Percentiles rank a stretch among this genome's conserved stretches.
Evolutionary conservation across 768 basidiomycete genomes (phyloP).

Genomic region (Lactifluus hygrophoroides): DNA sequence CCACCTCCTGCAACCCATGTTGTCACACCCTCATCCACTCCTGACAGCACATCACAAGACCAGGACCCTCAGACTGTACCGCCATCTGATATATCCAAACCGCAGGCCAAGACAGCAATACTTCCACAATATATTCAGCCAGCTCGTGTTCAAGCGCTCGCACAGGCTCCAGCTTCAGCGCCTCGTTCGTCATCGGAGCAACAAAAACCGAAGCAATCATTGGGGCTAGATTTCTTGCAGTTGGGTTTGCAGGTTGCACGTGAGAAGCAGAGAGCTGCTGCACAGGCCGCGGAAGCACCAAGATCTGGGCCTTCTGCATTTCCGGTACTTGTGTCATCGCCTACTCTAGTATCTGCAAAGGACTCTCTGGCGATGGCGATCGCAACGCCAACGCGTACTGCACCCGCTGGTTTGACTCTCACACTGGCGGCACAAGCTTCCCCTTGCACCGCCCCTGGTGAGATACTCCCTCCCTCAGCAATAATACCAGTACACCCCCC

Average conservation of each 20-base stretch:
- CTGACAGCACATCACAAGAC: not conserved
- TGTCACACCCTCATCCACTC: not conserved
- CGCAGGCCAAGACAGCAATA: not conserved
- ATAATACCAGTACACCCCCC: not conserved
- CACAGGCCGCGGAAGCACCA: not conserved
- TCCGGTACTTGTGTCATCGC: not conserved
- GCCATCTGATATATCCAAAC: not conserved
- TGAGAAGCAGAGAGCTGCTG: conserved; percentile 1
- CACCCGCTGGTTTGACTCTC: too few species aligned
- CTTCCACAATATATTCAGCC: not conserved
- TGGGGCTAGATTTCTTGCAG: conserved; percentile 13
- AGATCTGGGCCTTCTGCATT: not conserved
- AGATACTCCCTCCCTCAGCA: too few species aligned
- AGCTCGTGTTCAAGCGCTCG: not conserved
- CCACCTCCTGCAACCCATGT: not conserved
- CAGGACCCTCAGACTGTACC: not conserved
- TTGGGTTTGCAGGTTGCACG: conserved; percentile 7
- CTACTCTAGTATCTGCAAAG: too few species aligned
- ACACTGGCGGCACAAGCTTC: too few species aligned
- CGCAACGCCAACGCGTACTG: not conserved
- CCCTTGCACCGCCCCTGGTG: not conserved
- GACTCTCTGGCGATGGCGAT: not conserved
- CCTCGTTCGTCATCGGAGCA: not conserved
- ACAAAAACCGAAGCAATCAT: not conserved
- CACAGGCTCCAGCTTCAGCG: not conserved